Evolutionary conservation across 805 yeast species (phyloP).

Genomic region (Komagataella phaffii): DNA sequence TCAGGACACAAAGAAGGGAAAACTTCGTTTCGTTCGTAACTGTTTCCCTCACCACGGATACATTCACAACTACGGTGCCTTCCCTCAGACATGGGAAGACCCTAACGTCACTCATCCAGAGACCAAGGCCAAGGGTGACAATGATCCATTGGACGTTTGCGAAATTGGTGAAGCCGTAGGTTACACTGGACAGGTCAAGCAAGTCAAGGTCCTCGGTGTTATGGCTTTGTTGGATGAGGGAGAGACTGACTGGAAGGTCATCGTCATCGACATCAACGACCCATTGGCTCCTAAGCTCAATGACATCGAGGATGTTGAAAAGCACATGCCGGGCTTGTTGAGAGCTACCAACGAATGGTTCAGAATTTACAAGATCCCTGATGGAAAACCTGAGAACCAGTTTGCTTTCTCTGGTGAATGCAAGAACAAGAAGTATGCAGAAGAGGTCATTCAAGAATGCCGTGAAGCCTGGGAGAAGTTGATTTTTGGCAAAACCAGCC

Average conservation of each 20-base stretch:
- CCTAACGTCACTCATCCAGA: conserved; percentile 51
- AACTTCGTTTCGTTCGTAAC: conserved; percentile 90
- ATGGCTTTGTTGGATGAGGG: conserved; percentile 92
- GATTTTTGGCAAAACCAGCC: conserved; percentile 48
- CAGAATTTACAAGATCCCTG: conserved; percentile 95
- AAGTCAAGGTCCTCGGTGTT: conserved; percentile 87
- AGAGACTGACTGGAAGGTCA: conserved; percentile 84
- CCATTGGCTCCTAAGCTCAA: conserved; percentile 79
- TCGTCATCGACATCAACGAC: conserved; percentile 79
- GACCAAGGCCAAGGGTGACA: conserved; percentile 63
- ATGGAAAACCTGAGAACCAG: conserved; percentile 93
- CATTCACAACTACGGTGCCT: conserved; percentile 96
- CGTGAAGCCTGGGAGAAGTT: conserved; percentile 73
- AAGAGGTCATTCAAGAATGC: conserved; percentile 74
- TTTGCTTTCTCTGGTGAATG: conserved; percentile 95
- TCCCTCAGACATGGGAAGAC: conserved; percentile 91
- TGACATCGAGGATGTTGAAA: conserved; percentile 85
- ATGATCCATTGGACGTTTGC: conserved; percentile 78
- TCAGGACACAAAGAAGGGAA: conserved; percentile 96
- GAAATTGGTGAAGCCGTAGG: conserved; percentile 64
- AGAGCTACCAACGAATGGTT: conserved; percentile 97
- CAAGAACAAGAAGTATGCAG: conserved; percentile 76
- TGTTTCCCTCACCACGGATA: conserved; percentile 98
- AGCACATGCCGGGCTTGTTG: conserved; percentile 81
- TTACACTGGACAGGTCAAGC: conserved; percentile 61